Conservation (phyloP, 148 eudicot species). For the Rhododendron henanense region DNA sequence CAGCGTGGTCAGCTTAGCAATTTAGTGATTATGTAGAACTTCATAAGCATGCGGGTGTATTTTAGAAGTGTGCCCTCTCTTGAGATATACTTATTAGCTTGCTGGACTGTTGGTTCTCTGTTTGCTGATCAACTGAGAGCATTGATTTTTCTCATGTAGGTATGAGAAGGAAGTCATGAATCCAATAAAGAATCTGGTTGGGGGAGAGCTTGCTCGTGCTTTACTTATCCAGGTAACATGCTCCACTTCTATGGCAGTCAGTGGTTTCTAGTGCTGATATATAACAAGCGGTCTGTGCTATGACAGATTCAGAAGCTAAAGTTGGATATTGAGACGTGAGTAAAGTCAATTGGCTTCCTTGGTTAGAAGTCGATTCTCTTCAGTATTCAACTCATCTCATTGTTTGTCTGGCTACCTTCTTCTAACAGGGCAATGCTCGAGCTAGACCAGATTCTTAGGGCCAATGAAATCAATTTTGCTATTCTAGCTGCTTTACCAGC, state of each 20-base stretch:
- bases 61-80: background rate
- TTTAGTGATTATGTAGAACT: background rate
- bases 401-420: conserved; percentile 16
- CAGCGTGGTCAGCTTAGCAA: background rate
- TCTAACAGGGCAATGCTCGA: conserved; percentile 94
- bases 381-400: background rate
- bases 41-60: background rate
- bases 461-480: conserved; percentile 98
- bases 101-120: background rate
- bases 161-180: conserved; percentile 93
- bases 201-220: conserved; percentile 94
- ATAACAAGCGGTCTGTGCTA: conserved; percentile 15
- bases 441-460: conserved; percentile 92
- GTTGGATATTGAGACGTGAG: conserved; percentile 96
- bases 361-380: conserved; percentile 13
- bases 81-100: background rate
- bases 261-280: conserved; percentile 9
- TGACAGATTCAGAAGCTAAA: conserved; percentile 98
- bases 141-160: conserved; percentile 27
- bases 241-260: background rate
- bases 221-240: conserved; percentile 83
- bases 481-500: conserved; percentile 97
- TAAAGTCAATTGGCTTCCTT: conserved; percentile 5
- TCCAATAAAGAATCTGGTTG: conserved; percentile 75
- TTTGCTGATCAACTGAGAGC: background rate